Base-by-base conservation (phyloP, 2,329 filamentous ascomycete genomes). In the Aspergillus fischeri region DNA sequence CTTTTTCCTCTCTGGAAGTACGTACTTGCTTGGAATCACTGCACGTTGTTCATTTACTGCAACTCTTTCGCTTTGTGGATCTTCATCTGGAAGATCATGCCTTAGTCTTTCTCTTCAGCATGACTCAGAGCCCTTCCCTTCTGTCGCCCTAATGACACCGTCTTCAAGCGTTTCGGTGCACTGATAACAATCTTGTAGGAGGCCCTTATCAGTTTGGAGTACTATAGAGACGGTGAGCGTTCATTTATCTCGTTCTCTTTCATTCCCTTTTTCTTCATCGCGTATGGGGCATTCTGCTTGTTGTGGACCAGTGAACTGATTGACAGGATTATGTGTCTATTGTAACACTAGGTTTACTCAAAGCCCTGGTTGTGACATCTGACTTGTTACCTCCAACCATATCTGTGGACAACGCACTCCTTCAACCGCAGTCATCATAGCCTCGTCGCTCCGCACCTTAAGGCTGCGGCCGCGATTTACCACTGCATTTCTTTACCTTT, bases 91-190 rank as follows among this genome's bases (percentile, higher is more conserved):
- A 47, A 24, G 41, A 50, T 48, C 49, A 41, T 48, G 44, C 28
- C 54, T 38, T 29, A 45, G 41, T 57, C 51, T 56, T 32, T 52
- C 32, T 56, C 42, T 54, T 44, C 38, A 56, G 48, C 21, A 63
- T 62, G 63, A 51, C 54, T 53, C 53, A 47, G 28, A 47, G 49
- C 20, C 10, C 25, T 32, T 28, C 24, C n/a, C 41, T 32, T 25
- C 17, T 55, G 21, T 35, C 60, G 53, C 48, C 59, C 54, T 63
- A 51, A 62, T 57, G 49, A 49, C 52, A 54, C 20, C 51, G 51
- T 35, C 42, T 41, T 45, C 25, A 28, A 35, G 35, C 17, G 56
- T 11, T 41, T 20, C 11, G 45, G 28, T 49, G 44, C 41, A 41
- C 24, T 48, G 51, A 53, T 51, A 51, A 47, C 51, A 24, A 53